Conservation (phyloP, 176 grass and related monocot genomes). For the Chloris gayana region DNA sequence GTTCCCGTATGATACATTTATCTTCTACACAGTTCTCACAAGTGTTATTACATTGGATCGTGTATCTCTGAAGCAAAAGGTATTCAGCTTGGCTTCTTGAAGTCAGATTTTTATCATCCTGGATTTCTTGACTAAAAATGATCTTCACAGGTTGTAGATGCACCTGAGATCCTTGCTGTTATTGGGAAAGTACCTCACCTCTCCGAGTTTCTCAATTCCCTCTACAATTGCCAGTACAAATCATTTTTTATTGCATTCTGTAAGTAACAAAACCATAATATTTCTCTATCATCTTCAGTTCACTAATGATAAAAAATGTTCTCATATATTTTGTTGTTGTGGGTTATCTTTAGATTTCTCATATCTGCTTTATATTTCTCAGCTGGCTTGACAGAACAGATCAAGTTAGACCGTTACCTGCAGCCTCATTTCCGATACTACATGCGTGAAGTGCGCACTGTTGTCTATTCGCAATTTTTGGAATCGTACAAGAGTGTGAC, state of each 20-base stretch:
- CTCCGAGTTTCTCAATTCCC: constrained; percentile 92
- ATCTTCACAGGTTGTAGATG: constrained; percentile 80
- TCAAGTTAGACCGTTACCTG: constrained; percentile 89
- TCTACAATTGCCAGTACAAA: constrained; percentile 94
- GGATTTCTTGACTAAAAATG: constrained; percentile 25
- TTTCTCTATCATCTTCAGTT: constrained; percentile 14
- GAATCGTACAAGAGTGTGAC: constrained; percentile 99
- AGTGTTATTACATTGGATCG: constrained; percentile 92
- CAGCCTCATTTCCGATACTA: constrained; percentile 93
- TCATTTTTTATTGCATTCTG: constrained; percentile 95
- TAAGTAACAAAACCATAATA: constrained; percentile 54
- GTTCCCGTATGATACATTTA: constrained; percentile 92
- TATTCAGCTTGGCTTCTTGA: constrained; percentile 12
- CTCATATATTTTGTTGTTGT: not conserved
- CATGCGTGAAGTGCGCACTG: constrained; percentile 92
- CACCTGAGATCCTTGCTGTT: constrained; percentile 94
- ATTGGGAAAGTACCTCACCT: constrained; percentile 93
- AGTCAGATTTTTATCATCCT: constrained; percentile 22
- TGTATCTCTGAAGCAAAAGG: constrained; percentile 95
- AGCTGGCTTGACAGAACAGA: constrained; percentile 96
- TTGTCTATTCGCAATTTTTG: constrained; percentile 94
- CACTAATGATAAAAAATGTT: constrained; percentile 13
- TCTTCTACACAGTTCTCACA: constrained; percentile 95
- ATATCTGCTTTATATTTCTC: constrained; percentile 44
- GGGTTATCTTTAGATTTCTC: constrained; percentile 20